Conservation (phyloP, 495 filamentous ascomycete species). For the Friedmanniomyces endolithicus region DNA sequence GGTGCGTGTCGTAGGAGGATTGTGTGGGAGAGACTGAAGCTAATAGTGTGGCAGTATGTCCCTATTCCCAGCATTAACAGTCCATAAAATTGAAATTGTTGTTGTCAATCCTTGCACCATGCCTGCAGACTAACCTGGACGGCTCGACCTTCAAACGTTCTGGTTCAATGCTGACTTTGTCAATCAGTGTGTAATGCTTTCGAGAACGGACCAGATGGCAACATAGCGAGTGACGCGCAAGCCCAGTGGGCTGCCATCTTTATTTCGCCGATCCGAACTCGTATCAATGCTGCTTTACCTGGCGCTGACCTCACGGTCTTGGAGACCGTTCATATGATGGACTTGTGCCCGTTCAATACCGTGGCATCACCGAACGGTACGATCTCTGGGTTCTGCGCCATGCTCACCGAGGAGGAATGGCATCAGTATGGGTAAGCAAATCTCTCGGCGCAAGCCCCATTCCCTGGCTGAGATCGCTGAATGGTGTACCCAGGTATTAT, state of each 20-base stretch:
- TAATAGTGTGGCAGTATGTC: too few relatives aligned
- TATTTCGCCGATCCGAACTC: slow-evolving; percentile 44
- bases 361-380: slow-evolving; percentile 40
- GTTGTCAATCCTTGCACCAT: too few relatives aligned
- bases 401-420: slow-evolving; percentile 64
- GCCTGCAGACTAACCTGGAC: too few relatives aligned
- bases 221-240: slow-evolving; percentile 40
- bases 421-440: slow-evolving; percentile 51
- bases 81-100: too few relatives aligned
- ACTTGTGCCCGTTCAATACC: slow-evolving; percentile 72
- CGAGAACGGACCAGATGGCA: slow-evolving; percentile 35
- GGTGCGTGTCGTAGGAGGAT: not conserved
- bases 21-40: too few relatives aligned
- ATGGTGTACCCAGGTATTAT: slow-evolving; percentile 25
- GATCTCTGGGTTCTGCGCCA: slow-evolving; percentile 52
- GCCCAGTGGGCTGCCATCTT: slow-evolving; percentile 44
- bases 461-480: not conserved
- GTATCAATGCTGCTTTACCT: slow-evolving; percentile 50
- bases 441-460: not conserved
- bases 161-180: too few relatives aligned
- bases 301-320: slow-evolving; percentile 44
- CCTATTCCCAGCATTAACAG: too few relatives aligned
- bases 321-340: slow-evolving; percentile 64
- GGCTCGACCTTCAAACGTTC: too few relatives aligned
- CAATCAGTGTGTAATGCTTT: slow-evolving; percentile 48